phyloP scores from a whole-genome alignment of 192 early-diverging fungal genomes.

The Geranomyces variabilis region DNA sequence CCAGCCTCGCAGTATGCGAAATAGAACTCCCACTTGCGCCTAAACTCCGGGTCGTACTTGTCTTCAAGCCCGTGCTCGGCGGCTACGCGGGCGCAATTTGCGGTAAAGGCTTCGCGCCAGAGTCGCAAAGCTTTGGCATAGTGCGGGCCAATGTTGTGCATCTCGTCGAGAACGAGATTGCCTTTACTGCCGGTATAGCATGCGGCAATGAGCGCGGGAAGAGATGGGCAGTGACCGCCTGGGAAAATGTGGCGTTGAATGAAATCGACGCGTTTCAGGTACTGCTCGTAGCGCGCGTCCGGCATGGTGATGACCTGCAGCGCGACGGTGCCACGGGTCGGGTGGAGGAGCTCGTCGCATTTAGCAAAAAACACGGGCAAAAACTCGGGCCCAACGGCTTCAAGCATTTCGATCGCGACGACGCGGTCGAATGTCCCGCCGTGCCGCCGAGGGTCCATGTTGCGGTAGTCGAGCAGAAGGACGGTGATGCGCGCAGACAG shows the following conservation, averaged over 20 bases:
- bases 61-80: conserved; percentile 30
- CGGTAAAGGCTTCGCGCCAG: conserved; percentile 69
- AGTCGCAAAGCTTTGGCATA: conserved; percentile 69
- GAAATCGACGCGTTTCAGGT: conserved; percentile 63
- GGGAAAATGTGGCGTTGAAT: conserved; percentile 81
- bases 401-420: conserved; percentile 74
- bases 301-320: conserved; percentile 75
- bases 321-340: conserved; percentile 56
- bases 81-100: conserved; percentile 56
- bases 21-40: conserved; percentile 79
- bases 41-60: conserved; percentile 63
- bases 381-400: conserved; percentile 73
- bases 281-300: conserved; percentile 64
- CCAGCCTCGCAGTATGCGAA: conserved; percentile 82
- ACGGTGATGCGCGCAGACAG: conserved; percentile 60
- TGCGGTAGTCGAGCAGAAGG: conserved; percentile 70
- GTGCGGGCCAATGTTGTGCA: conserved; percentile 70
- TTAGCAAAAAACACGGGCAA: conserved; percentile 64
- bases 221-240: conserved; percentile 71
- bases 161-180: conserved; percentile 58
- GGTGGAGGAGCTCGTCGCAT: conserved; percentile 60
- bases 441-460: conserved; percentile 48
- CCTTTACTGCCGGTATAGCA: conserved; percentile 57
- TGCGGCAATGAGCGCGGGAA: conserved; percentile 58
- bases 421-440: conserved; percentile 70